These are phyloP conservation scores for Durusdinium trenchii DNA, from an alignment of 73 alveolate species.

Conservation along the genomic window DNA sequence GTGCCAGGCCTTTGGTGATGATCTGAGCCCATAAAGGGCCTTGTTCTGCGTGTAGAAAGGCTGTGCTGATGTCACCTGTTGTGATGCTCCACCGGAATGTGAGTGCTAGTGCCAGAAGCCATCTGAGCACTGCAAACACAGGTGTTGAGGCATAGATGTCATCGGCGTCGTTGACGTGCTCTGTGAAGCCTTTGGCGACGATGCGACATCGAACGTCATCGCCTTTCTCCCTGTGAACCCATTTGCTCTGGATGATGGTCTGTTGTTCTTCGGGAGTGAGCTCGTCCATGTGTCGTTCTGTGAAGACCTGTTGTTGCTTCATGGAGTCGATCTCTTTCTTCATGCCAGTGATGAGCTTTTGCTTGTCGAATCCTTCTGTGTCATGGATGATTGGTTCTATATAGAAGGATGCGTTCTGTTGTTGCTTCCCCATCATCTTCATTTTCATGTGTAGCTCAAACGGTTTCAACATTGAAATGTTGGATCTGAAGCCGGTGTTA, in stretches of 20 bases:
- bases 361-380: background rate
- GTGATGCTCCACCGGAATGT: background rate
- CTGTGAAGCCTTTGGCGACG: background rate
- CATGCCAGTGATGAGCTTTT: background rate
- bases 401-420: background rate
- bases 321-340: background rate
- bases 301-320: background rate
- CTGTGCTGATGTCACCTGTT: background rate
- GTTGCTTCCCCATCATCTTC: background rate
- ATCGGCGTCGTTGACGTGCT: background rate
- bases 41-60: conserved; percentile 25
- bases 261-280: background rate
- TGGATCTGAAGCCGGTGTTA: too few relatives aligned
- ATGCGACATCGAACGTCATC: background rate
- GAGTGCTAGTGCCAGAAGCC: background rate
- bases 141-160: conserved; percentile 15
- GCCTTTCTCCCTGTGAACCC: background rate
- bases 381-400: background rate
- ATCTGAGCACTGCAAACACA: background rate
- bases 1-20: conserved; percentile 8
- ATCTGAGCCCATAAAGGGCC: conserved; percentile 13
- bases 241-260: background rate
- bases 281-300: background rate
- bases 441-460: background rate
- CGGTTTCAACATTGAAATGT: too few relatives aligned